A percentile compares a stretch with the other conserved stretches of the same genome.
Evolutionary conservation across 306 rosid species (phyloP).

Genomic region (Cicer cuneatum): DNA sequence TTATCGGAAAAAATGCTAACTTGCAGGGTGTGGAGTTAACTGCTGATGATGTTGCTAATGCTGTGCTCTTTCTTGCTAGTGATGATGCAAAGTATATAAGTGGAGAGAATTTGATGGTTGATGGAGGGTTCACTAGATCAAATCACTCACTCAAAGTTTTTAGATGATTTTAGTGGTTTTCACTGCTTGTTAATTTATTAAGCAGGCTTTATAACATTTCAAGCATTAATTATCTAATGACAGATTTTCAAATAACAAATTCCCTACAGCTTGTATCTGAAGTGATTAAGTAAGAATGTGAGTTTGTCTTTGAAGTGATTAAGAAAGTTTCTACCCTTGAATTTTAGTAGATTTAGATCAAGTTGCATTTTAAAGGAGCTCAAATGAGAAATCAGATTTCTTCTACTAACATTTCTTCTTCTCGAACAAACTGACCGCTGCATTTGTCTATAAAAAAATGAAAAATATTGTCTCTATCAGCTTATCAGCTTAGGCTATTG

Average conservation of each 20-base stretch:
- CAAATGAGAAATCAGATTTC: background rate
- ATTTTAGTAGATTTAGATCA: background rate
- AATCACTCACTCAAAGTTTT: slow-evolving; percentile 67
- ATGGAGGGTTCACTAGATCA: slow-evolving; percentile 68
- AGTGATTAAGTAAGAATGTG: background rate
- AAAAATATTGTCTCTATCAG: too few species aligned
- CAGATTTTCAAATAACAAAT: background rate
- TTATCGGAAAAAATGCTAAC: slow-evolving; percentile 55
- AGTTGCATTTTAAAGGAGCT: background rate
- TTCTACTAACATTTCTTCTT: too few species aligned
- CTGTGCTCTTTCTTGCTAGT: slow-evolving; percentile 82
- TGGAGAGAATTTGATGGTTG: slow-evolving; percentile 74
- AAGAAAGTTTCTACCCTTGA: slow-evolving; percentile 2
- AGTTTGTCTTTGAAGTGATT: background rate
- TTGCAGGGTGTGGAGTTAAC: slow-evolving; percentile 75
- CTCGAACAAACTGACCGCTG: too few species aligned
- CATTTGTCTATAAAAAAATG: too few species aligned
- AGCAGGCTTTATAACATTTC: background rate
- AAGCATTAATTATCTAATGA: background rate
- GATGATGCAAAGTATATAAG: slow-evolving; percentile 78
- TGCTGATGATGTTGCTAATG: slow-evolving; percentile 73
- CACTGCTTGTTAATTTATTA: background rate
- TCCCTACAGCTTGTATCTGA: background rate
- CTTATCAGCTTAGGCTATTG: background rate
- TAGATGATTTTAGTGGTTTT: slow-evolving; percentile 50